Conservation (phyloP, 2,329 filamentous ascomycete species). For the Reticulascus tulasneorum region DNA sequence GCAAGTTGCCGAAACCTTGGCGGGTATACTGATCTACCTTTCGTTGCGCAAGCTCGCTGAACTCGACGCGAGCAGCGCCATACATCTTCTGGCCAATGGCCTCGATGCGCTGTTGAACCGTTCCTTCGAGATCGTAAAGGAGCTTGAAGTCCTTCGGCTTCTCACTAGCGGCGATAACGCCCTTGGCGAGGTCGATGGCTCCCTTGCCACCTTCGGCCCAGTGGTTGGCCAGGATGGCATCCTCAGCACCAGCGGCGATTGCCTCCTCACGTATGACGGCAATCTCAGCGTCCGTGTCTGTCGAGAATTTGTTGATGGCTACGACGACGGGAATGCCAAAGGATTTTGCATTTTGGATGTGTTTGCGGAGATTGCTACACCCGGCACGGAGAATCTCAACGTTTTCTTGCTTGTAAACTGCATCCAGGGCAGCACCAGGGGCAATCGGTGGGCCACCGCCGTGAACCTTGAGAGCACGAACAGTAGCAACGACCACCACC, state of each 20-base stretch:
- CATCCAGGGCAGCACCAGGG: slow-evolving; percentile 77
- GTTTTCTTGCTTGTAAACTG: slow-evolving; percentile 91
- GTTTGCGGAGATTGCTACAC: slow-evolving; percentile 92
- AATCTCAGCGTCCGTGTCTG: slow-evolving; percentile 90
- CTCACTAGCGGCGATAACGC: slow-evolving; percentile 76
- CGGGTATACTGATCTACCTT: slow-evolving; percentile 94
- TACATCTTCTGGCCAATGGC: slow-evolving; percentile 92
- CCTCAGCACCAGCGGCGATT: slow-evolving; percentile 85
- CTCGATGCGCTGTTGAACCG: slow-evolving; percentile 85
- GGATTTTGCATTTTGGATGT: slow-evolving; percentile 82
- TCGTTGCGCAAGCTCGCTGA: slow-evolving; percentile 89
- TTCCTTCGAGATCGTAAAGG: slow-evolving; percentile 75
- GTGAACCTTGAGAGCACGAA: slow-evolving; percentile 94
- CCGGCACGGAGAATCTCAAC: slow-evolving; percentile 84
- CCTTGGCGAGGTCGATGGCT: slow-evolving; percentile 82
- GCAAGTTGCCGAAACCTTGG: slow-evolving; percentile 88
- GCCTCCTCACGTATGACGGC: slow-evolving; percentile 86
- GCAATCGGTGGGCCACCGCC: slow-evolving; percentile 92
- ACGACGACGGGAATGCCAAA: slow-evolving; percentile 95
- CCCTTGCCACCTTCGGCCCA: slow-evolving; percentile 94
- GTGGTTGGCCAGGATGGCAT: slow-evolving; percentile 91
- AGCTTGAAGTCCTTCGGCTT: slow-evolving; percentile 86
- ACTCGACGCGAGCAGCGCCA: slow-evolving; percentile 82
- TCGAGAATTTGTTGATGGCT: slow-evolving; percentile 94
- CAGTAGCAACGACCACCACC: slow-evolving; percentile 91